phyloP scores from a whole-genome alignment of 331 rosid species.

The Pyrus hybrid region DNA sequence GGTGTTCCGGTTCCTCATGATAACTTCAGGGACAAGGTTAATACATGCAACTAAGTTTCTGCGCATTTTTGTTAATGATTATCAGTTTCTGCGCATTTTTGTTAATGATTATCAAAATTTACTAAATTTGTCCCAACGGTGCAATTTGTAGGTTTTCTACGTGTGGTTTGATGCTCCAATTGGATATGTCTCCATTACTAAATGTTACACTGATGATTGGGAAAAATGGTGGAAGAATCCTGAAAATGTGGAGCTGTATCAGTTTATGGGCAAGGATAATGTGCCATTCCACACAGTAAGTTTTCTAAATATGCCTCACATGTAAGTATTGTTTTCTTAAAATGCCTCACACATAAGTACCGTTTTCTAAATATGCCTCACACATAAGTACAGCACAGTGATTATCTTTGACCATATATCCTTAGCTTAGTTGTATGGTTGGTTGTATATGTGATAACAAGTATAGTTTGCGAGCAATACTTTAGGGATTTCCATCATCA shows the following conservation, averaged over 20 bases:
- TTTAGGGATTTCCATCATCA: background rate
- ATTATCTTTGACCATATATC: background rate
- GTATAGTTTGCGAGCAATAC: no score
- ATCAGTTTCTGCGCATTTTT: background rate
- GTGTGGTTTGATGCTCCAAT: slow-evolving; percentile 99
- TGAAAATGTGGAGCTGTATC: slow-evolving; percentile 80
- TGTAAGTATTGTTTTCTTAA: no score
- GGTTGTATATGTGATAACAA: no score
- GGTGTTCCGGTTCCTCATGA: slow-evolving; percentile 98
- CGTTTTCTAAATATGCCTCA: no score
- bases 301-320: background rate
- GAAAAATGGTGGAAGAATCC: slow-evolving; percentile 99
- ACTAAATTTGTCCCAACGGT: background rate
- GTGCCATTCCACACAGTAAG: slow-evolving; percentile 98
- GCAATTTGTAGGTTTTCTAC: slow-evolving; percentile 64
- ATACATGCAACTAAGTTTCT: background rate
- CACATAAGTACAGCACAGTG: background rate
- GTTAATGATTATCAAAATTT: background rate
- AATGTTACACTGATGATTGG: slow-evolving; percentile 90
- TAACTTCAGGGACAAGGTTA: slow-evolving; percentile 72
- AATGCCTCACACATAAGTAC: no score
- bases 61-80: background rate
- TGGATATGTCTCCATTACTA: slow-evolving; percentile 87
- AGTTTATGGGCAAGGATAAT: slow-evolving; percentile 98
- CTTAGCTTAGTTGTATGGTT: background rate